Percentiles rank a stretch among this genome's conserved stretches.
phyloP scores from a whole-genome alignment of 169 alveolate genomes.

The Perkinsus marinus region DNA sequence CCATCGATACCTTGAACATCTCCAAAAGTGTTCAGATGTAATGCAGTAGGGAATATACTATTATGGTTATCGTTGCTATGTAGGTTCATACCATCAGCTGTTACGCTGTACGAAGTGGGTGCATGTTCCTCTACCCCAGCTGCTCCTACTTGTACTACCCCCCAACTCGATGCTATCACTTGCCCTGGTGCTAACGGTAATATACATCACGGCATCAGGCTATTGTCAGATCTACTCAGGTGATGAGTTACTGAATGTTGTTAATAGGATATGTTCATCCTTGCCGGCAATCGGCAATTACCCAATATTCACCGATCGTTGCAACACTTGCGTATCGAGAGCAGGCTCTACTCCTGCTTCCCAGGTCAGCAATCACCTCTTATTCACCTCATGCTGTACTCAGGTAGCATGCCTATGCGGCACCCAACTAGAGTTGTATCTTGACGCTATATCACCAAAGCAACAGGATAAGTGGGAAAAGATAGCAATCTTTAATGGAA shows the following conservation, averaged over 20 bases:
- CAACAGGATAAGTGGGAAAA: background rate
- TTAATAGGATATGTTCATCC: background rate
- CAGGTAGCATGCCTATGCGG: background rate
- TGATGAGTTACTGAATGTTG: background rate
- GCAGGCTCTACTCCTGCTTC: background rate
- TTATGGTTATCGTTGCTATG: background rate
- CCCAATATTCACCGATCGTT: background rate
- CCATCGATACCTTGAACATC: background rate
- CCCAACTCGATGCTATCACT: background rate
- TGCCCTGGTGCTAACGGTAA: background rate
- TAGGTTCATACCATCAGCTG: background rate
- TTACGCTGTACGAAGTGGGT: background rate
- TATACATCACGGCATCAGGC: too few species aligned
- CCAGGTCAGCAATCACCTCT: background rate
- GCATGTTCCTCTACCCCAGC: background rate
- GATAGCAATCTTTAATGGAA: background rate
- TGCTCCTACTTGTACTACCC: background rate
- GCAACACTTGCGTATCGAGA: background rate
- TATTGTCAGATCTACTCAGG: background rate
- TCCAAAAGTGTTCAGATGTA: background rate
- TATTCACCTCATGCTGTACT: background rate
- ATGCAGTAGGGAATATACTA: background rate
- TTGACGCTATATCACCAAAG: background rate
- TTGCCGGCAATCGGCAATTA: background rate
- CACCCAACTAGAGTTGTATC: background rate